Conservation (phyloP, 169 alveolate species). For the Plasmodium berghei region DNA sequence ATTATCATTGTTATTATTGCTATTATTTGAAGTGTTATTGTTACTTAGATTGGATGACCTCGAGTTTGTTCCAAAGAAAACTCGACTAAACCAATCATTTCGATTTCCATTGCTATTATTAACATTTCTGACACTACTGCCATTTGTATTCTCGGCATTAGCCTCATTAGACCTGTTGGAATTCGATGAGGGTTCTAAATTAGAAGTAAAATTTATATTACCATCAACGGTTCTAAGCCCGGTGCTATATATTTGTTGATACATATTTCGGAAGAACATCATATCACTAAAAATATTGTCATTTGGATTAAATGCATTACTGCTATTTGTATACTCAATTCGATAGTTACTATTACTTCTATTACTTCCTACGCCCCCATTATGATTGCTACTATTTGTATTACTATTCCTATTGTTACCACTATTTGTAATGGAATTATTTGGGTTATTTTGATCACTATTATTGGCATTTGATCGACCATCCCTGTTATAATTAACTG, state of each 20-base stretch:
- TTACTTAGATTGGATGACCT: background rate
- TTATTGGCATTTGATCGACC: background rate
- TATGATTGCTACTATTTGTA: background rate
- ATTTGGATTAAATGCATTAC: background rate
- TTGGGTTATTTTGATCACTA: background rate
- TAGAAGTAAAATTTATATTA: conserved; percentile 42
- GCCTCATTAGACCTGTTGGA: too few species aligned
- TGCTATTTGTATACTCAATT: background rate
- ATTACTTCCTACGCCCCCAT: background rate
- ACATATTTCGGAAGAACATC: conserved; percentile 59
- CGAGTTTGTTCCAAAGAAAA: conserved; percentile 12
- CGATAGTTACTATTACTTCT: background rate
- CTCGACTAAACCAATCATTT: conserved; percentile 20
- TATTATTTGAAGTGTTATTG: background rate
- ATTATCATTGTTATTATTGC: background rate
- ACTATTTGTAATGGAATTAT: background rate
- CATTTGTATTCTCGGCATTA: too few species aligned
- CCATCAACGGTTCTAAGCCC: conserved; percentile 22
- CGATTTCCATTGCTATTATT: background rate
- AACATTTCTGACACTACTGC: too few species aligned
- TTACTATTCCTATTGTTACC: conserved; percentile 2
- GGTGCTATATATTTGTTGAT: conserved; percentile 51
- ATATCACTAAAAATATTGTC: conserved; percentile 54
- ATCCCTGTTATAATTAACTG: conserved; percentile 27
- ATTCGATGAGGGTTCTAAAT: conserved; percentile 6